Evolutionary conservation across 2,329 filamentous ascomycete genomes (phyloP), one percentile per base, ranked within the genome.

Genomic region (Fusarium oligoseptatum): DNA sequence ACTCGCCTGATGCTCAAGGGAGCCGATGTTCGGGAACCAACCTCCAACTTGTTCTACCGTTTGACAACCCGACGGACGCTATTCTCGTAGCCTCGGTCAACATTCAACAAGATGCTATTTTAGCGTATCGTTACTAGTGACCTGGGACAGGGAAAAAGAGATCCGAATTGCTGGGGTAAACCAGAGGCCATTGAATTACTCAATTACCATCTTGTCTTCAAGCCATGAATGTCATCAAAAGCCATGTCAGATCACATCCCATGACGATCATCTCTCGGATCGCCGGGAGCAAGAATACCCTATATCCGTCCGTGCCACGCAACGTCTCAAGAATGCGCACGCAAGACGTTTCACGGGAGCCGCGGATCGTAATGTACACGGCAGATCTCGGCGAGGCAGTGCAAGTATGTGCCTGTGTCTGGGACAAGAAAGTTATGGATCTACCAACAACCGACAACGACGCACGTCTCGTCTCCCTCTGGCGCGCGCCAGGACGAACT

Each of bases 301-400:
- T 60, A 56, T 39, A 71, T 66, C 36, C 15, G 48, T 29, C 37
- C n/a, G 70, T 75, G 73, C 70, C 73, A 68, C 72, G 62, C 72
- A 75, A 71, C 70, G 72, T 75, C 70, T 75, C 73, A 50, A 75
- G 48, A 68, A 64, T 48, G 72, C 56, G 50, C 50, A 73, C 60
- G 55, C 60, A 43, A 57, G 27, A 37, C 66, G 72, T 75, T 75
- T 75, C 73, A 75, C 70, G 57, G 22, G 20, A 22, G 15, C 17
- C 72, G 73, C 60, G 72, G 73, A 73, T 75, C 72, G 41, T 22
- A 75, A 75, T 75, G 70, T 58, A 52, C 24, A 61, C 41, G 50
- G 37, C 37, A 27, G 41, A 70, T 72, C 65, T 64, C 52, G 27
- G 17, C 27, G 37, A 52, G 43, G 39, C 55, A 60, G 58, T 60